A percentile compares a stretch with the other conserved stretches of the same genome.
Conservation (phyloP, 345 rosid genomes). For the Erysimum cheiranthoides region DNA sequence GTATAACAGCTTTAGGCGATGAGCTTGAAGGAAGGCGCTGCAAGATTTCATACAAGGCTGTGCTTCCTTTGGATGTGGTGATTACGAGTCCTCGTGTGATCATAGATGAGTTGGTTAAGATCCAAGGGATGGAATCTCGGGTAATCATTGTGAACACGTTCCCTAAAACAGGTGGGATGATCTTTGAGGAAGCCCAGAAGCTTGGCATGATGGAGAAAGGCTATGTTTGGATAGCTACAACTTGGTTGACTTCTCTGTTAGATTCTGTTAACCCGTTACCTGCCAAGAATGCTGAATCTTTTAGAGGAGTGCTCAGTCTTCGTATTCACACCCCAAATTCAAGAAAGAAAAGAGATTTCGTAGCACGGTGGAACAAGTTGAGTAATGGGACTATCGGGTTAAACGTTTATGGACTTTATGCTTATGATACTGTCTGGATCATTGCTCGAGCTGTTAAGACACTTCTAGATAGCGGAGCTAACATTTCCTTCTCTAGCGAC, state of each 20-base stretch:
- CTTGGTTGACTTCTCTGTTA: constrained; percentile 80
- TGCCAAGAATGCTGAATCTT: constrained; percentile 43
- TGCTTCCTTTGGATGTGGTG: constrained; percentile 66
- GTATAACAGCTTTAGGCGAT: constrained; percentile 66
- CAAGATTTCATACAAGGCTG: constrained; percentile 75
- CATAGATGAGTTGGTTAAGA: constrained; percentile 54
- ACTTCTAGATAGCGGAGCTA: constrained; percentile 68
- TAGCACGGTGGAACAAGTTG: constrained; percentile 66
- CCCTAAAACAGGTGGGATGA: constrained; percentile 58
- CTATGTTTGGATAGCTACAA: constrained; percentile 86
- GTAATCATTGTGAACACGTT: constrained; percentile 69
- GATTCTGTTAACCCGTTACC: constrained; percentile 60
- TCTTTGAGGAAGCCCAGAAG: constrained; percentile 72
- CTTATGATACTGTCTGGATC: constrained; percentile 93
- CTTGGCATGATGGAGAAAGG: constrained; percentile 84
- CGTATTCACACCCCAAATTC: constrained; percentile 77
- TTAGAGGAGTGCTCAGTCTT: constrained; percentile 72
- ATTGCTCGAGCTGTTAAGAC: constrained; percentile 74
- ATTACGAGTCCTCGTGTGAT: constrained; percentile 51
- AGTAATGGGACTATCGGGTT: constrained; percentile 76
- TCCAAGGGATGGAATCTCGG: constrained; percentile 76
- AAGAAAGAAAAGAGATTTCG: constrained; percentile 61
- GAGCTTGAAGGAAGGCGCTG: constrained; percentile 70
- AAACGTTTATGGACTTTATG: constrained; percentile 79
- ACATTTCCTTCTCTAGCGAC: constrained; percentile 76